Percentiles rank a stretch among this genome's conserved stretches.
phyloP scores from a whole-genome alignment of 2,329 filamentous ascomycete genomes.

The Colletotrichum spaethianum region DNA sequence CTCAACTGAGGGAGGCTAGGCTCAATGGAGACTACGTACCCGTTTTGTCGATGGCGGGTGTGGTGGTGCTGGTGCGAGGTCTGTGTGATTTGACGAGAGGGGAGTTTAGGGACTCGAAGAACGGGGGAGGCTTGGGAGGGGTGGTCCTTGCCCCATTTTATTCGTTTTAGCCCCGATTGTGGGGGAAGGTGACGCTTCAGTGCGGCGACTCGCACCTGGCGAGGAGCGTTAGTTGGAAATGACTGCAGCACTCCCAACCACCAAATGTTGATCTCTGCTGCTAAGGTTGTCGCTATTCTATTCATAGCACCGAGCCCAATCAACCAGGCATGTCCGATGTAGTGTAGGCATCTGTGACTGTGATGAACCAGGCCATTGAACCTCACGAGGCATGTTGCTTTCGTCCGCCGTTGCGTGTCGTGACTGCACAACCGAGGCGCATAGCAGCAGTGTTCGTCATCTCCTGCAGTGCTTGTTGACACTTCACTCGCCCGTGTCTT shows the following conservation, averaged over 20 bases:
- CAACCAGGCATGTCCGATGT: neutral
- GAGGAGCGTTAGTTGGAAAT: neutral
- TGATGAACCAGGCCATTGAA: neutral
- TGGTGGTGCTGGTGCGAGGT: conserved; percentile 21
- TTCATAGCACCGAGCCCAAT: conserved; percentile 2
- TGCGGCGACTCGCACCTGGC: neutral
- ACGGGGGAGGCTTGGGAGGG: neutral
- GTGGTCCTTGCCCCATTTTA: conserved; percentile 2
- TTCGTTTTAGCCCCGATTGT: conserved; percentile 34
- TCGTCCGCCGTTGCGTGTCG: conserved; percentile 9
- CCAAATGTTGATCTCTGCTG: neutral
- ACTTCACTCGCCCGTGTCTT: neutral
- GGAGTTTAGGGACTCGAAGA: neutral
- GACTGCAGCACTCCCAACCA: neutral
- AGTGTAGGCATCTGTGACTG: neutral
- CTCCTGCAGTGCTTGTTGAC: neutral
- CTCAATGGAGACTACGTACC: conserved; percentile 25
- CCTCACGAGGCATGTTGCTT: neutral
- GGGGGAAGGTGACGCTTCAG: conserved; percentile 10
- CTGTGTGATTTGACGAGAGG: conserved; percentile 20
- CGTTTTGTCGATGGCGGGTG: conserved; percentile 6
- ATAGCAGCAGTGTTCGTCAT: conserved; percentile 19
- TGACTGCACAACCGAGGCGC: neutral
- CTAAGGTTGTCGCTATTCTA: neutral
- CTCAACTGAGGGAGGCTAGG: conserved; percentile 6